A percentile compares a stretch with the other conserved stretches of the same genome.
phyloP scores from a whole-genome alignment of 352 stramenopile genomes.

The Pythium angustatum region DNA sequence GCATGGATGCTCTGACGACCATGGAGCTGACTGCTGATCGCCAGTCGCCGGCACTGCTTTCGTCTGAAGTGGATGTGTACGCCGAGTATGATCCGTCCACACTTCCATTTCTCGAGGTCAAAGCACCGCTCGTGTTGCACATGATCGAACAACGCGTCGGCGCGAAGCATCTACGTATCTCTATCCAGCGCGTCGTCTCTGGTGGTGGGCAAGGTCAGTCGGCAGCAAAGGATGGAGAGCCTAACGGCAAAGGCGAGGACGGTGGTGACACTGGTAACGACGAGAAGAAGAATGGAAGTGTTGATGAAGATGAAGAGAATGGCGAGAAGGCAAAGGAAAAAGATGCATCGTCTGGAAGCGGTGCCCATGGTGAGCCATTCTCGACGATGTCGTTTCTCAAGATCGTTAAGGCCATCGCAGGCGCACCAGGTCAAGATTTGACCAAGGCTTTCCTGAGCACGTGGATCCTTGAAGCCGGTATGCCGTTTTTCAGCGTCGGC shows the following conservation, averaged over 20 bases:
- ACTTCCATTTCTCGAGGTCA: conserved; percentile 77
- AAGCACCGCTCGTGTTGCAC: conserved; percentile 79
- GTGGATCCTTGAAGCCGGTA: conserved; percentile 81
- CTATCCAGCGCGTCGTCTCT: conserved; percentile 76
- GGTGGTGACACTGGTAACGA: conserved; percentile 32
- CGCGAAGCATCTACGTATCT: conserved; percentile 68
- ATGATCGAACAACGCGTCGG: conserved; percentile 88
- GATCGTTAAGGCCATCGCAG: conserved; percentile 80
- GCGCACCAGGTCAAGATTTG: conserved; percentile 70
- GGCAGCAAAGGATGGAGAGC: conserved; percentile 32
- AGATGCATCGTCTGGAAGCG: conserved; percentile 17
- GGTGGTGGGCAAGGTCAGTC: conserved; percentile 28
- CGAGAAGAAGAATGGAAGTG: conserved; percentile 41
- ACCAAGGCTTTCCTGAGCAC: conserved; percentile 79
- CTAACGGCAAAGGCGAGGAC: conserved; percentile 27
- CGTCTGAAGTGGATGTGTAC: conserved; percentile 82
- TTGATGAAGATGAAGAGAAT: conserved; percentile 37
- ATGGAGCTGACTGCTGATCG: conserved; percentile 80
- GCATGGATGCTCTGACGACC: conserved; percentile 82
- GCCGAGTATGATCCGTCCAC: conserved; percentile 77
- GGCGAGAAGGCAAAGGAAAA: conserved; percentile 23
- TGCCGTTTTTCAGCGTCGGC: conserved; percentile 86
- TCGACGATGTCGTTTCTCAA: conserved; percentile 80
- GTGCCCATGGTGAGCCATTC: conserved; percentile 43
- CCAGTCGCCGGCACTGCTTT: conserved; percentile 61